A percentile compares a stretch with the other conserved stretches of the same genome.
Evolutionary conservation across 2,329 filamentous ascomycete species (phyloP).

Genomic region (Botrytis hyacinthi): DNA sequence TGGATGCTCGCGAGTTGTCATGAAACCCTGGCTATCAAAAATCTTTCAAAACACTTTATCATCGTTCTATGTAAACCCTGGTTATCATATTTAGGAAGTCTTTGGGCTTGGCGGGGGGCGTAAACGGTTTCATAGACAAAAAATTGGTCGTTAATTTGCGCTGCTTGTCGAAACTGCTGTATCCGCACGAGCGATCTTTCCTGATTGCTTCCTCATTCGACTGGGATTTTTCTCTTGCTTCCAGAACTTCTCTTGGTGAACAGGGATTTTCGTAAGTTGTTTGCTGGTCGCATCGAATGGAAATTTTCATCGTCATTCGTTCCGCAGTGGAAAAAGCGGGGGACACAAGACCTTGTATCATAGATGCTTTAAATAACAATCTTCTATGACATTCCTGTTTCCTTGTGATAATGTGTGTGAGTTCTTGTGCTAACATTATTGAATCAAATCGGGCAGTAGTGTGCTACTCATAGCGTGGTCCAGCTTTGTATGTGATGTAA

Average conservation of each 20-base stretch:
- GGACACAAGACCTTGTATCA: background rate
- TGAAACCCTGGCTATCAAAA: background rate
- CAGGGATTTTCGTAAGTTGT: background rate
- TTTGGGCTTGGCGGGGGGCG: conserved; percentile 9
- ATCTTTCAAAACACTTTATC: background rate
- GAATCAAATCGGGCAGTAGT: background rate
- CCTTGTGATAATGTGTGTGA: background rate
- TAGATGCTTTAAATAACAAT: conserved; percentile 1
- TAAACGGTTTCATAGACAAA: background rate
- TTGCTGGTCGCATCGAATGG: background rate
- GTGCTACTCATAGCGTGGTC: no score
- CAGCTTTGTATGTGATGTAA: background rate
- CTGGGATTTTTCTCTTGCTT: background rate
- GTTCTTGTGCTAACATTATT: background rate
- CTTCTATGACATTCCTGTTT: background rate
- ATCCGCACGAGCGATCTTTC: background rate
- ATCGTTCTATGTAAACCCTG: background rate
- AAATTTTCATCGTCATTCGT: background rate
- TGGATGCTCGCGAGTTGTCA: conserved; percentile 1
- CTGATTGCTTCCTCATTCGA: background rate
- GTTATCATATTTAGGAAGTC: conserved; percentile 14
- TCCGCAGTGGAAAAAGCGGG: background rate
- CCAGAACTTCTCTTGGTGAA: background rate
- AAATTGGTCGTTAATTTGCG: background rate
- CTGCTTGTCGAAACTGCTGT: background rate